phyloP scores from a whole-genome alignment of 371 early-diverging fungal species.

The Rhizopus microsporus region DNA sequence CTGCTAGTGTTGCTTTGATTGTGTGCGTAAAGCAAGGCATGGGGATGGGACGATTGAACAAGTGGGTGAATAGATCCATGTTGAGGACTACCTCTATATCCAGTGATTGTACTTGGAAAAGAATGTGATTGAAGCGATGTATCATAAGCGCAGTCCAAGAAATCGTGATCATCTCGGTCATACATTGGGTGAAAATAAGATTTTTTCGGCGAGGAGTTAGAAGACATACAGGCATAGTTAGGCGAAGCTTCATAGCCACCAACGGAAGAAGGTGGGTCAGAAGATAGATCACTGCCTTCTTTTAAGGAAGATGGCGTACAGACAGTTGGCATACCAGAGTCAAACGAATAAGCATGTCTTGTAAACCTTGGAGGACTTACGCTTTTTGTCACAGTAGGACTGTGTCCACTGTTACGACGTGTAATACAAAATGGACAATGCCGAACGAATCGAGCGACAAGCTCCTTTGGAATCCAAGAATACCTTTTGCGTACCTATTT shows the following conservation, averaged over 20 bases:
- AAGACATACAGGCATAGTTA: constrained; percentile 22
- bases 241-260: constrained; percentile 27
- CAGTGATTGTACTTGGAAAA: background rate
- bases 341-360: constrained; percentile 23
- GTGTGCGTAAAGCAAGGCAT: background rate
- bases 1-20: constrained; percentile 4
- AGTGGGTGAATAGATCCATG: constrained; percentile 2
- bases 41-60: background rate
- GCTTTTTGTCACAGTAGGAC: constrained; percentile 24
- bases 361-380: constrained; percentile 25
- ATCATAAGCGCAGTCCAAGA: constrained; percentile 20
- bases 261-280: constrained; percentile 29
- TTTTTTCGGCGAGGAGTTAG: constrained; percentile 22
- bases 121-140: constrained; percentile 1
- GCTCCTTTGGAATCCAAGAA: constrained; percentile 41
- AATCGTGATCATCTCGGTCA: constrained; percentile 22
- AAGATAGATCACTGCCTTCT: constrained; percentile 28
- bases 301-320: constrained; percentile 26
- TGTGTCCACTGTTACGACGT: constrained; percentile 38
- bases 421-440: constrained; percentile 40
- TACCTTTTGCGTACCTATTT: constrained; percentile 36
- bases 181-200: constrained; percentile 26
- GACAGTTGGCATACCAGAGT: constrained; percentile 13
- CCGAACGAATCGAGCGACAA: constrained; percentile 38
- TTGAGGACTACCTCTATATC: background rate